Base-by-base conservation (phyloP, 495 filamentous ascomycete species). In the Jackrogersella minutella region DNA sequence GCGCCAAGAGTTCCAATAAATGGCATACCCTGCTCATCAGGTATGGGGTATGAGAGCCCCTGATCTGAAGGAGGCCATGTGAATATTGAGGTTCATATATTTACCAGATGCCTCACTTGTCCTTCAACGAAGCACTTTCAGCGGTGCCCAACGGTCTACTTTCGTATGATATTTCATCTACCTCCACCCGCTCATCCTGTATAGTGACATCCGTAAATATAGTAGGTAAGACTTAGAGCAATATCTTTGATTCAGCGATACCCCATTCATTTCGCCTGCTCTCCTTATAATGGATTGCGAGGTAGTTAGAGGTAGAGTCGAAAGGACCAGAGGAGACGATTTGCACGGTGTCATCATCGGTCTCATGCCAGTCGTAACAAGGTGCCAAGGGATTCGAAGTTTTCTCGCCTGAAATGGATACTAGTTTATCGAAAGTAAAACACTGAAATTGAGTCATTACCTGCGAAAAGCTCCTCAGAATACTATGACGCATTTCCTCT, bases 281-380 rank as follows among this genome's bases (percentile, higher is more conserved):
- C 34, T 19, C 37, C 50, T 10, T 13, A 21, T 21, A 55, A 26
- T 40, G 36, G 41, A 33, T 7, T 11, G 26, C 6, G 1, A 65
- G 11, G 31, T 51, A 65, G 10, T 22, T 34, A 22, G 40, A 10
- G 1, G 28, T 26, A 11, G 55, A 52, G 55, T 65, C 61, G 41
- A 63, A 65, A 34, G 66, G 60, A 2, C 66, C 66, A 5, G 31
- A 64, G 10, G 46, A 31, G 9, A 50, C 37, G 37, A 67, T 16
- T 14, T 31, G 22, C 0, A 62, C 0, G 10, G 36, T 22, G 4
- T 37, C 64, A 47, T 53, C 53, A 8, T 26, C 36, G n/a, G 4
- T 14, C 0, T 16, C 1, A 0, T 44, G 0, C 57, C 57, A 67
- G 24, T 37, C 6, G 24, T 62, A 67, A 16, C 56, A 59, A 34